These are phyloP conservation scores for Psilocybe azurescens DNA, from an alignment of 768 basidiomycete genomes.

Conservation along the genomic window DNA sequence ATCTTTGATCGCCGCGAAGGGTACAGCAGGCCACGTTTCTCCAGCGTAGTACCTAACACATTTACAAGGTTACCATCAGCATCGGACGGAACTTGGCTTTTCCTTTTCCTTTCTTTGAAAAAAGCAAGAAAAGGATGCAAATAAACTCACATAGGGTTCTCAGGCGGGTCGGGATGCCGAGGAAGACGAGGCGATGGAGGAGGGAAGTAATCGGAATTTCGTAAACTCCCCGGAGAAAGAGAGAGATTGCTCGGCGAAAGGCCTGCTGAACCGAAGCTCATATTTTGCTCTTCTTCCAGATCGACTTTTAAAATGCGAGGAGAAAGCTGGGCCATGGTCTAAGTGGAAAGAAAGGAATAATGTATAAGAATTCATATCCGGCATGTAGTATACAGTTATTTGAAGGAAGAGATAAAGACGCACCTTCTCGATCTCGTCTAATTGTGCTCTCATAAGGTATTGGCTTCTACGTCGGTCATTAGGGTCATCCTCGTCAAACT, in stretches of 20 bases:
- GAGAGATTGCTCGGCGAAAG: constrained; percentile 34
- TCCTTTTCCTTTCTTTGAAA: background rate
- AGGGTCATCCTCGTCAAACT: constrained; percentile 77
- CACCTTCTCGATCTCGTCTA: constrained; percentile 83
- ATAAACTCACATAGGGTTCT: constrained; percentile 25
- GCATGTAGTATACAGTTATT: no score
- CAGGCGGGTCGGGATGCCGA: constrained; percentile 34
- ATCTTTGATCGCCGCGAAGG: constrained; percentile 42
- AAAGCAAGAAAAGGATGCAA: background rate
- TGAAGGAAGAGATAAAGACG: constrained; percentile 5
- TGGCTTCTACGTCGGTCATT: constrained; percentile 80
- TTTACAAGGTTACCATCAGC: background rate
- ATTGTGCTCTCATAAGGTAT: constrained; percentile 70
- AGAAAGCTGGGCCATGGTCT: constrained; percentile 73
- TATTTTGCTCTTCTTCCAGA: constrained; percentile 40
- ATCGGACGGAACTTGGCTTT: background rate
- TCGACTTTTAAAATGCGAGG: constrained; percentile 54
- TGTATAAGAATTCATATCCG: background rate
- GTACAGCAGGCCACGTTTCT: constrained; percentile 45
- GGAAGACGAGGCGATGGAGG: constrained; percentile 44
- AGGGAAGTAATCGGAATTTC: constrained; percentile 35
- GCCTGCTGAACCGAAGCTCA: constrained; percentile 31
- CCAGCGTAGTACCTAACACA: constrained; percentile 15
- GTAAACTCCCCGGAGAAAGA: constrained; percentile 20
- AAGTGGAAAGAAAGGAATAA: background rate